Evolutionary conservation across 2,329 filamentous ascomycete genomes (phyloP).

Genomic region (Diaporthe sp.): DNA sequence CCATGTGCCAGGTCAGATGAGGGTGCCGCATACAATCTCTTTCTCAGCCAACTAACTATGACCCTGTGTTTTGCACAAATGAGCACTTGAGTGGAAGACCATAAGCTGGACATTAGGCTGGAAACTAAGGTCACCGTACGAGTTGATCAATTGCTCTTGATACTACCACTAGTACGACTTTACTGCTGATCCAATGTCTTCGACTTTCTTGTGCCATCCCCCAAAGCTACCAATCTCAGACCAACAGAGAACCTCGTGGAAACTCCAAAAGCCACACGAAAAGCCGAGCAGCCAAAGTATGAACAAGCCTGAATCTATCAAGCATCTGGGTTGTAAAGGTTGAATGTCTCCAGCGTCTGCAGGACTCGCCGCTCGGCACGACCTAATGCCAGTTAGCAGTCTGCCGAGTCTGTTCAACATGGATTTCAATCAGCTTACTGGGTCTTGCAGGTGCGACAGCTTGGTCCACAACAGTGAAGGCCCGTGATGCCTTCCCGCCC

Average conservation of each 20-base stretch:
- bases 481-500: constrained; percentile 15
- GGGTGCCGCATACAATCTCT: too few species aligned
- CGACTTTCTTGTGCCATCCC: neutral
- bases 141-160: neutral
- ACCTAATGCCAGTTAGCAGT: neutral
- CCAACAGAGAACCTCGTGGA: neutral
- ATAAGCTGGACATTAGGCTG: too few species aligned
- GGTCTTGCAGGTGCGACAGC: neutral
- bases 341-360: neutral
- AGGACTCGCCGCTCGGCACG: neutral
- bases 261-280: neutral
- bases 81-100: too few species aligned
- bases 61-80: too few species aligned
- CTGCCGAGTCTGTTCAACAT: neutral
- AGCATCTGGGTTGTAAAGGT: neutral
- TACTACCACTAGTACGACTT: neutral
- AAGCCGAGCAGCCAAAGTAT: too few species aligned
- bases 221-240: neutral
- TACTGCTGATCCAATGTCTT: neutral
- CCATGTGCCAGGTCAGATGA: too few species aligned
- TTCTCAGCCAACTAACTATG: too few species aligned
- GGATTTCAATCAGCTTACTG: neutral
- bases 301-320: neutral
- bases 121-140: too few species aligned
- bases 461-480: constrained; percentile 21